These are phyloP conservation scores for Trypanosoma scelopori DNA, from an alignment of 208 protist species.

Conservation along the genomic window DNA sequence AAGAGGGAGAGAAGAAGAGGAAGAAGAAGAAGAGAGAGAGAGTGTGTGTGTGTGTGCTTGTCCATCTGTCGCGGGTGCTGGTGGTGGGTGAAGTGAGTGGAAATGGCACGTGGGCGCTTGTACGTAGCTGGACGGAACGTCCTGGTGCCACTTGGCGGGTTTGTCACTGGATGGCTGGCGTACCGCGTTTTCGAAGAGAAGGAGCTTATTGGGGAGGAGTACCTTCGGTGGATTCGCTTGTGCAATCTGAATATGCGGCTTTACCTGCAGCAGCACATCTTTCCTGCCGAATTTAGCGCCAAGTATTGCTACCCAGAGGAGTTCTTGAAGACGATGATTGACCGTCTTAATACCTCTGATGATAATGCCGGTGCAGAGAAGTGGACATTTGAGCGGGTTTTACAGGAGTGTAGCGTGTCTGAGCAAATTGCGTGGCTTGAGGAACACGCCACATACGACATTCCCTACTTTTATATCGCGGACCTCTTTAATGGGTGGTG, in stretches of 20 bases:
- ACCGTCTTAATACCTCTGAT: conserved; percentile 41
- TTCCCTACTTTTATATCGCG: conserved; percentile 90
- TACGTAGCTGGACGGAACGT: conserved; percentile 18
- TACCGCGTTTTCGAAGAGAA: conserved; percentile 49
- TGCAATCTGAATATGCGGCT: conserved; percentile 65
- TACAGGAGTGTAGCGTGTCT: conserved; percentile 60
- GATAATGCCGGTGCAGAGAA: conserved; percentile 41
- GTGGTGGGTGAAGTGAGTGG: no score
- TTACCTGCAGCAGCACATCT: conserved; percentile 40
- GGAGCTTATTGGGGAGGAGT: conserved; percentile 32
- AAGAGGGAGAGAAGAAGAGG: no score
- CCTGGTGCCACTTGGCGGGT: conserved; percentile 54
- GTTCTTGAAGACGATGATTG: conserved; percentile 50
- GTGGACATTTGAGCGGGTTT: conserved; percentile 77
- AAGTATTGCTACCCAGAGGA: conserved; percentile 59
- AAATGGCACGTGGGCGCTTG: conserved; percentile 8
- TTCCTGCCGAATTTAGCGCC: conserved; percentile 50
- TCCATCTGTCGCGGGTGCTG: no score
- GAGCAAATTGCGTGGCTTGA: conserved; percentile 83
- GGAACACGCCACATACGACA: conserved; percentile 78
- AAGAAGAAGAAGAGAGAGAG: no score
- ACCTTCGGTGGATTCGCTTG: conserved; percentile 47
- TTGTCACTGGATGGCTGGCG: conserved; percentile 62
- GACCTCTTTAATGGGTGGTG: conserved; percentile 87
- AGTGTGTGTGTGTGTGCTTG: no score